Conservation (phyloP, 768 basidiomycete genomes). For the Suillus fuscotomentosus region DNA sequence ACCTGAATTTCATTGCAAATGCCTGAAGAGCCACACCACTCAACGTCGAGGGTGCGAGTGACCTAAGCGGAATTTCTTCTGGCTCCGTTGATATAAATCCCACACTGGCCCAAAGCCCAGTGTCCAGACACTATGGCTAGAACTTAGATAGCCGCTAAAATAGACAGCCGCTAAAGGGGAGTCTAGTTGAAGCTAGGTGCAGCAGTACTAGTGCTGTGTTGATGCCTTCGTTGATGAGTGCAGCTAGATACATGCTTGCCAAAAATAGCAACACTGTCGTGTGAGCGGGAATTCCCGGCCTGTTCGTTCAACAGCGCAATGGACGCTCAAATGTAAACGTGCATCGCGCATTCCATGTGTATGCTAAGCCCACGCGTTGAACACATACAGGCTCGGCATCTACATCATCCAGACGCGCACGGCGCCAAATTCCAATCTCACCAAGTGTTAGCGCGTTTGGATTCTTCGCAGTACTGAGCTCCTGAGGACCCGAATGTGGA, state of each 20-base stretch:
- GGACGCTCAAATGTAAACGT: neutral
- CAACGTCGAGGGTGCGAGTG: slow-evolving; percentile 5
- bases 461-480: neutral
- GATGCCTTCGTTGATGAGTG: neutral
- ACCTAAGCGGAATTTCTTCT: slow-evolving; percentile 27
- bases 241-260: neutral
- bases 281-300: neutral
- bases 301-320: neutral
- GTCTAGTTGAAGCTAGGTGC: neutral
- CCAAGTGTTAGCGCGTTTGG: neutral
- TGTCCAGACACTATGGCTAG: neutral
- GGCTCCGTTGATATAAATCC: slow-evolving; percentile 6
- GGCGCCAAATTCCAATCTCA: neutral
- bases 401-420: neutral
- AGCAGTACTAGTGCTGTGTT: no score
- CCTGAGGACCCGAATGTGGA: neutral
- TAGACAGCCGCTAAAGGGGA: neutral
- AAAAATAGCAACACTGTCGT: neutral
- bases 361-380: neutral
- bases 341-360: neutral
- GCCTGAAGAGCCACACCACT: slow-evolving; percentile 3
- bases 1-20: slow-evolving; percentile 37
- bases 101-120: neutral
- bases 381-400: neutral
- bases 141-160: neutral